These are phyloP conservation scores for Wallacemonas collosoma DNA, from an alignment of 208 protist genomes.

Conservation along the genomic window DNA sequence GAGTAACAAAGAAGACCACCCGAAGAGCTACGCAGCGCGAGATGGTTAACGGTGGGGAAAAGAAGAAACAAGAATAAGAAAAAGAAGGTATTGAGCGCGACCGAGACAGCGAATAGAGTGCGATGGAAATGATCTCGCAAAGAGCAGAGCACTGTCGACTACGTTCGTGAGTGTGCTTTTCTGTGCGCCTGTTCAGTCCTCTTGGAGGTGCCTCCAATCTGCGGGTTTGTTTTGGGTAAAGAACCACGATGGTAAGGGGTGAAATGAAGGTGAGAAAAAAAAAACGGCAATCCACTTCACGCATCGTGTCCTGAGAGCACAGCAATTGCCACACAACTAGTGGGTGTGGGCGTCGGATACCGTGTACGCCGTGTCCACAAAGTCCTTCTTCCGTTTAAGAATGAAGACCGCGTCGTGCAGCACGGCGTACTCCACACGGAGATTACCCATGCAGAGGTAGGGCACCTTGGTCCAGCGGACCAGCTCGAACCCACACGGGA, in stretches of 20 bases:
- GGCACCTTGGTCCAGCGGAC: slow-evolving; percentile 82
- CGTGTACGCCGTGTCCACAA: slow-evolving; percentile 13
- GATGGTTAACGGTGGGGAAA: neutral
- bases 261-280: slow-evolving; percentile 19
- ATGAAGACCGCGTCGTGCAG: slow-evolving; percentile 84
- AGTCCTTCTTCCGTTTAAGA: slow-evolving; percentile 29
- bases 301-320: neutral
- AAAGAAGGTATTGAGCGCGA: neutral
- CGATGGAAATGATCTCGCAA: no score
- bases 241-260: neutral
- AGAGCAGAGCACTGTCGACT: no score
- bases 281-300: slow-evolving; percentile 13
- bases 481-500: slow-evolving; percentile 76
- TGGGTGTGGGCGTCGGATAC: neutral
- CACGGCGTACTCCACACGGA: slow-evolving; percentile 68
- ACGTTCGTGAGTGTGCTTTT: no score
- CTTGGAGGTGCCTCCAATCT: no score
- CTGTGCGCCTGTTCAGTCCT: no score
- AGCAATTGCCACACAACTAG: neutral
- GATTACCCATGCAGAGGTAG: slow-evolving; percentile 85
- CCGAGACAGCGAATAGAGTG: no score
- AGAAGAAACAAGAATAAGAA: neutral
- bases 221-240: no score
- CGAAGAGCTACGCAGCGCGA: no score
- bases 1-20: no score